Evolutionary conservation across 2,329 filamentous ascomycete species (phyloP).

Genomic region (Cladorrhinum sp.): DNA sequence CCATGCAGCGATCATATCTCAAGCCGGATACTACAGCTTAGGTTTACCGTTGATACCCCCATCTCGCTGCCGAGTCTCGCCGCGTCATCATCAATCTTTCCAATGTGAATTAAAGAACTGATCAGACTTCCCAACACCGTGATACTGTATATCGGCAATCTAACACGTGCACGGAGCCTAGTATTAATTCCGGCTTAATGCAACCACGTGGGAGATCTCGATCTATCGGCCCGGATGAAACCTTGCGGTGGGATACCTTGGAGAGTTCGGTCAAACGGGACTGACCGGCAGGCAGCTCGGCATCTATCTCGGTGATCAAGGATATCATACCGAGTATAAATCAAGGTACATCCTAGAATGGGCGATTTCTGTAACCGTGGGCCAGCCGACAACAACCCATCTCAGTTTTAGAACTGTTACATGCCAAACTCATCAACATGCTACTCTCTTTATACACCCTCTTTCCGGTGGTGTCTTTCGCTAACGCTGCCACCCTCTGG

Average conservation of each 20-base stretch:
- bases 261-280: not conserved
- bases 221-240: not conserved
- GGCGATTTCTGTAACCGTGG: not conserved
- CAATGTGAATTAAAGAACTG: not conserved
- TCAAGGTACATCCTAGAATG: not conserved
- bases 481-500: conserved; percentile 8
- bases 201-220: not conserved
- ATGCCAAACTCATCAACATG: not conserved
- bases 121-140: not conserved
- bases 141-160: not conserved
- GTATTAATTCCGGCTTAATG: not conserved
- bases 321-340: not conserved
- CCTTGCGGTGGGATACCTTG: not conserved
- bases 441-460: not conserved
- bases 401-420: no score
- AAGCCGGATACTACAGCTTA: not conserved
- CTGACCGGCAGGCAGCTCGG: not conserved
- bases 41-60: not conserved
- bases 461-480: not conserved
- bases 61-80: conserved; percentile 24
- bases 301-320: not conserved
- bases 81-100: not conserved
- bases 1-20: no score
- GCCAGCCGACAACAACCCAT: no score
- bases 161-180: not conserved